Evolutionary conservation across 805 yeast genomes (phyloP), one percentile per base, ranked within the genome.

Genomic region (Hanseniaspora hatyaiensis): DNA sequence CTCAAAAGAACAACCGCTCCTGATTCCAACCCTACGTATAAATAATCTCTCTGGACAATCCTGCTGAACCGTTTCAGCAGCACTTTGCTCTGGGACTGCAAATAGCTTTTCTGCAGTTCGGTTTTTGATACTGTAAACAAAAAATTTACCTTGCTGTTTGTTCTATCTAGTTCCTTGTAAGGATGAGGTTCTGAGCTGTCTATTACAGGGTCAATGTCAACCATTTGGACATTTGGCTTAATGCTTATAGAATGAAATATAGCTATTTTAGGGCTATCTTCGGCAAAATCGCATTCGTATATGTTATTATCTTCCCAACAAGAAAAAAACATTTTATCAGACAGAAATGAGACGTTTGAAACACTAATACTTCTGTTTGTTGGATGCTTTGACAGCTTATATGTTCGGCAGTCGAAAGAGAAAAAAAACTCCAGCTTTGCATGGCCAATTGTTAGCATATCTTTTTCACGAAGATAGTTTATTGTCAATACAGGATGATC

Each of bases 201-300:
- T 6, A 30, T 36, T 5, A 32, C 32, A 9, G 48, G 48, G 18
- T 44, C 48, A 9, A 44, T 44, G 15, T 44, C 41, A n/a, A 44
- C 48, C 37, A 44, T 16, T 19, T 44, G 48, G 3, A 44, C 34
- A 12, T 44, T 44, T 2, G 48, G 48, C 15, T 44, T 44, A 12
- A 34, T 24, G 9, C 30, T 28, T 18, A 44, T 36, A 12, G 22
- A 18, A 29, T 36, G 36, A 6, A 44, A 28, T 2, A 15, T 4
- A 13, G 15, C n/a, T 15, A 36, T n/a, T 3, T 8, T 12, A n/a
- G n/a, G n/a, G n/a, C n/a, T n/a, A 4, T 8, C 6, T 5, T 19
- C 8, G 3, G 16, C 18, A 3, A 11, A 6, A 16, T 34, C 23
- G 2, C 16, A 3, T 8, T 20, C 16, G 31, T 44, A 44, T 22